Evolutionary conservation across 1,284 basidiomycete genomes (phyloP).

Genomic region (Ganoderma lucidum): DNA sequence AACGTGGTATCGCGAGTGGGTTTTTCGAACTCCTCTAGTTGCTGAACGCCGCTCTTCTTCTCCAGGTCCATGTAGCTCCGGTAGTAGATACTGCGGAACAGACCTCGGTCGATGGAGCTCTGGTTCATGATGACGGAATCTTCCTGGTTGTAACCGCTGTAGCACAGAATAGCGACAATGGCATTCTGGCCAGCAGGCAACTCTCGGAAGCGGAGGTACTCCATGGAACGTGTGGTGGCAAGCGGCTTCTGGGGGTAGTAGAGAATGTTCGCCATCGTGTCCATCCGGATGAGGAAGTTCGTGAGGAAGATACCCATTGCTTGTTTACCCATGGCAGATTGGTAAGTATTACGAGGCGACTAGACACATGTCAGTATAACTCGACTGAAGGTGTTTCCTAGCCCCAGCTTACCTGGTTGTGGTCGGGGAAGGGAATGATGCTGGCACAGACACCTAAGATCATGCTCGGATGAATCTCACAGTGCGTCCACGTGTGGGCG

Average conservation of each 20-base stretch:
- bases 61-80: conserved; percentile 98
- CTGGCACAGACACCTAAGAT: conserved; percentile 98
- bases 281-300: conserved; percentile 97
- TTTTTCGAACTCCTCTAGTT: conserved; percentile 97
- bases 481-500: conserved; percentile 96
- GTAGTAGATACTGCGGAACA: conserved; percentile 99
- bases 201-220: conserved; percentile 97
- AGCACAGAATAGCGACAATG: conserved; percentile 98
- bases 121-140: conserved; percentile 99
- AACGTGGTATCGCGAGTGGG: conserved; percentile 94
- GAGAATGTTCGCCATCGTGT: conserved; percentile 98
- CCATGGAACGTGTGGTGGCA: conserved; percentile 98
- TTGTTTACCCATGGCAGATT: conserved; percentile 99
- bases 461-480: conserved; percentile 99
- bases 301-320: conserved; percentile 99
- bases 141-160: conserved; percentile 99
- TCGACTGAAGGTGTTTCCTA: not conserved
- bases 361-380: conserved; percentile 47
- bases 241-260: conserved; percentile 99
- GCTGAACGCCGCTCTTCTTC: conserved; percentile 94
- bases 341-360: conserved; percentile 99
- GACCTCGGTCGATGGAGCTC: conserved; percentile 95
- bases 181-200: conserved; percentile 98
- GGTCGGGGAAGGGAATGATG: conserved; percentile 99
- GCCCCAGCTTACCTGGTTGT: conserved; percentile 84